phyloP scores from a whole-genome alignment of 202 grass and related monocot species.

The Brachypodium distachyon region DNA sequence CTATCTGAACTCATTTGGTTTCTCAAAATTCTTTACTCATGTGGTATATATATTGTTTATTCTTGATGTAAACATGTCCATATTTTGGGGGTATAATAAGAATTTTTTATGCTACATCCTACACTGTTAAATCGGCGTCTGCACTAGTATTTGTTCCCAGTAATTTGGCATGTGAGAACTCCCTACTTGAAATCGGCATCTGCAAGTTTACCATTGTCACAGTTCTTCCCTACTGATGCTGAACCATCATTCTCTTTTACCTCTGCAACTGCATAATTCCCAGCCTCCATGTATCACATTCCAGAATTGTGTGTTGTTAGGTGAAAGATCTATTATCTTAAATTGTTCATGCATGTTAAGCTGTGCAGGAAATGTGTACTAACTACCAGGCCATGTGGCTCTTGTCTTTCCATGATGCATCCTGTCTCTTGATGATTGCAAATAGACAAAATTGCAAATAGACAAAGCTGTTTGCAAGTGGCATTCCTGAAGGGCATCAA shows the following conservation, averaged over 20 bases:
- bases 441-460: background rate
- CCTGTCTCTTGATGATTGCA: constrained; percentile 10
- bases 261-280: background rate
- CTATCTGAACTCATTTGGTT: constrained; percentile 15
- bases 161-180: background rate
- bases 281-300: background rate
- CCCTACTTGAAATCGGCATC: background rate
- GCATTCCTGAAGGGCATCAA: background rate
- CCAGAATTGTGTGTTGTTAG: background rate
- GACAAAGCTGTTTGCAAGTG: background rate
- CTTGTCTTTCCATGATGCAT: background rate
- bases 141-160: background rate
- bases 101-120: background rate
- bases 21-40: constrained; percentile 15
- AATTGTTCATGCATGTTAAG: background rate
- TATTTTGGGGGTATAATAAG: constrained; percentile 12
- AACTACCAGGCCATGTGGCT: background rate
- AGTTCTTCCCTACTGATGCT: background rate
- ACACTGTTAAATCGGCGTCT: background rate
- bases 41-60: constrained; percentile 23
- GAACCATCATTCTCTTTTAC: background rate
- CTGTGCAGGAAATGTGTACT: background rate
- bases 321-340: background rate
- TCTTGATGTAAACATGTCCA: constrained; percentile 36
- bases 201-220: background rate